These are phyloP conservation scores for Cystoderma amianthinum DNA, from an alignment of 768 basidiomycete species.

Conservation along the genomic window DNA sequence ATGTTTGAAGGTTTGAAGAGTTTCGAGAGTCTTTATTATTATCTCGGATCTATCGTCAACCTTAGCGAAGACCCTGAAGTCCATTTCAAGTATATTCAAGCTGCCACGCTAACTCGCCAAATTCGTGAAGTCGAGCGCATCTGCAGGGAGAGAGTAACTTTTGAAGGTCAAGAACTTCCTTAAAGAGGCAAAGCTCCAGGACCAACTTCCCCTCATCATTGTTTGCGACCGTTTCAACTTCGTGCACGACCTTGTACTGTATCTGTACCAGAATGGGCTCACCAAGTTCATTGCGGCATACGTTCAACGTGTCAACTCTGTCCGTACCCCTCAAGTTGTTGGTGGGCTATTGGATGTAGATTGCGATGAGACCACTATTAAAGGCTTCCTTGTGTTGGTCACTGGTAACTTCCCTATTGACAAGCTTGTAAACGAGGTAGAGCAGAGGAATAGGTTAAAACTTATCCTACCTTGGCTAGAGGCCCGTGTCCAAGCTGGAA, in stretches of 20 bases:
- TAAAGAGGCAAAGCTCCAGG: slow-evolving; percentile 93
- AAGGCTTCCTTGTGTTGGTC: slow-evolving; percentile 84
- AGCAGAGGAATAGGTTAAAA: slow-evolving; percentile 93
- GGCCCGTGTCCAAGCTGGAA: slow-evolving; percentile 86
- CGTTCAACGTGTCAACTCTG: slow-evolving; percentile 96
- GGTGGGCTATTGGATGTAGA: slow-evolving; percentile 97
- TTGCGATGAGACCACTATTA: slow-evolving; percentile 95
- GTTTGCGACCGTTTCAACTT: slow-evolving; percentile 99
- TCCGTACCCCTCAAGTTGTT: slow-evolving; percentile 93
- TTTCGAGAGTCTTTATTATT: slow-evolving; percentile 98
- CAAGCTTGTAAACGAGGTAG: slow-evolving; percentile 95
- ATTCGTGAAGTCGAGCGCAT: slow-evolving; percentile 99
- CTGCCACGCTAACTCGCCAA: slow-evolving; percentile 95
- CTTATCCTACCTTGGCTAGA: slow-evolving; percentile 97
- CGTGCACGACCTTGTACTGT: slow-evolving; percentile 97
- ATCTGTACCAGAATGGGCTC: slow-evolving; percentile 96
- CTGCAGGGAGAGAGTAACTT: slow-evolving; percentile 96
- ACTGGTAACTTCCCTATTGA: slow-evolving; percentile 97
- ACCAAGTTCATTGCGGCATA: slow-evolving; percentile 99
- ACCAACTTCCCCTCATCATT: slow-evolving; percentile 97
- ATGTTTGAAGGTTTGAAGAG: slow-evolving; percentile 98
- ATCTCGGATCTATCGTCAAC: slow-evolving; percentile 96
- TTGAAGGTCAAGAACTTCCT: slow-evolving; percentile 99
- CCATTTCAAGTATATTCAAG: slow-evolving; percentile 99
- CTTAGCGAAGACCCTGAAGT: slow-evolving; percentile 94